Conservation (phyloP, 306 rosid species). For the Lathyrus tuberosus region DNA sequence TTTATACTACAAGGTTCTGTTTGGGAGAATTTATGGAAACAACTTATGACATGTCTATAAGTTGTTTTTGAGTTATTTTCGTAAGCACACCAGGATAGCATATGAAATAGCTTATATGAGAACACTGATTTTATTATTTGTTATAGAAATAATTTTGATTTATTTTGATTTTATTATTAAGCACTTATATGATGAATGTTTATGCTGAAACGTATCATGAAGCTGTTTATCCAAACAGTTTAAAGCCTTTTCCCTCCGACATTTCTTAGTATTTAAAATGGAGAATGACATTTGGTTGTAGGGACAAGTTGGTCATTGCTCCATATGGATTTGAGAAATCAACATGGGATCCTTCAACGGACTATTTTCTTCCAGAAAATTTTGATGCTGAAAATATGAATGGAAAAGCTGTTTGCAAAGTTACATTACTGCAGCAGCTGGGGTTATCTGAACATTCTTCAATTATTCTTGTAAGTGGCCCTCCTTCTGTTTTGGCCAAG, state of each 20-base stretch:
- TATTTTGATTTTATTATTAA: too few relatives aligned
- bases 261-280: too few relatives aligned
- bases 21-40: background rate
- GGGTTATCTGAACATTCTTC: slow-evolving; percentile 63
- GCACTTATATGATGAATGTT: too few relatives aligned
- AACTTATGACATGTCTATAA: background rate
- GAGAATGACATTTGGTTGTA: too few relatives aligned
- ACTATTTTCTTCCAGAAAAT: slow-evolving; percentile 66
- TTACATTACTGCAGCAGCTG: slow-evolving; percentile 60
- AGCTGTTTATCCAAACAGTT: too few relatives aligned
- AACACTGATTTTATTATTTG: background rate
- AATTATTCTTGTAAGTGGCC: slow-evolving; percentile 54
- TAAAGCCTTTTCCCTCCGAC: too few relatives aligned
- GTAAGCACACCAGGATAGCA: too few relatives aligned
- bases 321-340: slow-evolving; percentile 74
- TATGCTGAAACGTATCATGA: too few relatives aligned
- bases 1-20: background rate
- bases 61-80: background rate
- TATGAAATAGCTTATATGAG: background rate
- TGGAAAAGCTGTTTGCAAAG: slow-evolving; percentile 77
- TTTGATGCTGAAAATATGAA: slow-evolving; percentile 63
- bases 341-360: slow-evolving; percentile 81
- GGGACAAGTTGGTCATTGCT: too few relatives aligned
- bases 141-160: too few relatives aligned
- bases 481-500: background rate